Evolutionary conservation across 352 stramenopile genomes (phyloP).

Genomic region (Stramenopiles sp.): DNA sequence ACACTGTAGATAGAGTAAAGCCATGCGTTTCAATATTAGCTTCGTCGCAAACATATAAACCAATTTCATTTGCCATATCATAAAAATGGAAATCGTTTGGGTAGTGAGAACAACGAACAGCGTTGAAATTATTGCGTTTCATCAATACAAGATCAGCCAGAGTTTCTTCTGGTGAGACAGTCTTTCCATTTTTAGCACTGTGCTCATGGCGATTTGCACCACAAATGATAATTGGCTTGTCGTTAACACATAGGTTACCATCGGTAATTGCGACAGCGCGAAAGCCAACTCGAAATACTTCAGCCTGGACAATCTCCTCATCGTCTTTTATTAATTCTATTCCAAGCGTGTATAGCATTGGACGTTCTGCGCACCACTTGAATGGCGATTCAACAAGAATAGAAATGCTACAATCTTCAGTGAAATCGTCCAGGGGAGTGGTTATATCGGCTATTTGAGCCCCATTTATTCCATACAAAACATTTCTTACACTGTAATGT

Average conservation of each 20-base stretch:
- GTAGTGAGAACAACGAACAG: constrained; percentile 55
- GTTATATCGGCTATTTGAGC: neutral
- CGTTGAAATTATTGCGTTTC: constrained; percentile 49
- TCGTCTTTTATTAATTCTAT: constrained; percentile 16
- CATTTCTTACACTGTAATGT: no score
- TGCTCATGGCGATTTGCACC: constrained; percentile 65
- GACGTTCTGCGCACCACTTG: constrained; percentile 35
- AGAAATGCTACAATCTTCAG: constrained; percentile 33
- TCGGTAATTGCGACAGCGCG: constrained; percentile 39
- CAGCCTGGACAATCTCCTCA: constrained; percentile 22
- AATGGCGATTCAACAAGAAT: constrained; percentile 15
- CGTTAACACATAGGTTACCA: constrained; percentile 41
- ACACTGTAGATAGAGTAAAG: constrained; percentile 33
- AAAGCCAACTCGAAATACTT: constrained; percentile 45
- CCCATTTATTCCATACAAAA: neutral
- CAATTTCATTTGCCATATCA: constrained; percentile 51
- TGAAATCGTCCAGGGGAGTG: constrained; percentile 16
- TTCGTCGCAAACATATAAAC: constrained; percentile 60
- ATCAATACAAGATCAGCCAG: constrained; percentile 27
- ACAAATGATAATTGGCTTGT: constrained; percentile 38
- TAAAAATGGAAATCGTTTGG: constrained; percentile 49
- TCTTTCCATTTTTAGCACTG: constrained; percentile 44
- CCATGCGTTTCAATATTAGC: constrained; percentile 69
- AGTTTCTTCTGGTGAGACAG: constrained; percentile 39
- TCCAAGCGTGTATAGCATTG: constrained; percentile 33